Evolutionary conservation across 805 yeast genomes (phyloP).

Genomic region (Monosporozyma solicola): DNA sequence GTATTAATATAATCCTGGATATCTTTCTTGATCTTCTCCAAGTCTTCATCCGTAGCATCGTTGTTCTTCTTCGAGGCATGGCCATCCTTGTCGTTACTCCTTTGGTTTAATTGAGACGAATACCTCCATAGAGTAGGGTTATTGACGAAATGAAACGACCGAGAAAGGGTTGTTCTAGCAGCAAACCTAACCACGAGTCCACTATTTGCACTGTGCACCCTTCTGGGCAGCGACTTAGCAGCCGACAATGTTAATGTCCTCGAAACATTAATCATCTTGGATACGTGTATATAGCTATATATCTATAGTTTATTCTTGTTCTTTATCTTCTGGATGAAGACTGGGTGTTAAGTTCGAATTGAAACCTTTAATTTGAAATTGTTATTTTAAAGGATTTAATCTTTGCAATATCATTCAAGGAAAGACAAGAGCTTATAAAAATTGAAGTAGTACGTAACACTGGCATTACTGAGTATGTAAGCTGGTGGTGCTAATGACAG

Average conservation of each 20-base stretch:
- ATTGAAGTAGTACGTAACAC: no score
- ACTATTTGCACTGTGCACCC: neutral
- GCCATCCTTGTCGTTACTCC: neutral
- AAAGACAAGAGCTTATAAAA: neutral
- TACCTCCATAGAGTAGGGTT: neutral
- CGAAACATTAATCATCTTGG: neutral
- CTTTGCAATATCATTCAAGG: neutral
- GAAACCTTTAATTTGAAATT: neutral
- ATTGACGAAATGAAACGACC: neutral
- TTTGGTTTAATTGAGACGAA: neutral
- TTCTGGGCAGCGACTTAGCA: neutral
- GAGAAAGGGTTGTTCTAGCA: neutral
- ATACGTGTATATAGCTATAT: neutral
- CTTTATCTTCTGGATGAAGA: neutral
- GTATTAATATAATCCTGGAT: constrained; percentile 18
- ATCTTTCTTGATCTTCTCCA: constrained; percentile 17
- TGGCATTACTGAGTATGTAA: no score
- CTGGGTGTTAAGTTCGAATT: neutral
- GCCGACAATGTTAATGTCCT: neutral
- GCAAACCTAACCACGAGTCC: neutral
- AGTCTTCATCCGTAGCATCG: constrained; percentile 13
- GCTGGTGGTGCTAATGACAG: no score
- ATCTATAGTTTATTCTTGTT: neutral
- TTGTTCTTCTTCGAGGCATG: neutral
- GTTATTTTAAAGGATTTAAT: neutral